These are phyloP conservation scores for Diaporthe sp. DNA, from an alignment of 2,329 filamentous ascomycete genomes.

Conservation along the genomic window DNA sequence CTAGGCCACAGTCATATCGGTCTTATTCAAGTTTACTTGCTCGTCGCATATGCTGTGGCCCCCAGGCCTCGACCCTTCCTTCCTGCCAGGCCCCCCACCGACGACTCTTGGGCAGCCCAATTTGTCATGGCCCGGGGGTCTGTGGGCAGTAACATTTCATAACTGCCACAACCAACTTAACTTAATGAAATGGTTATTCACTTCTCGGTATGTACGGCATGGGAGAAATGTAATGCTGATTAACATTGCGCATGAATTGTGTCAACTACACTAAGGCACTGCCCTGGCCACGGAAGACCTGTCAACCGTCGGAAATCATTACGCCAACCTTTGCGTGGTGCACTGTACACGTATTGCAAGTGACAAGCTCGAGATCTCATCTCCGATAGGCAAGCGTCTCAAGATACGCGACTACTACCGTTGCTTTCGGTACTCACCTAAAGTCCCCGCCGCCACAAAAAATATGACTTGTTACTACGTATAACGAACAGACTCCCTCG, in stretches of 20 bases:
- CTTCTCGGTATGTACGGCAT: neutral
- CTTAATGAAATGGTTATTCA: neutral
- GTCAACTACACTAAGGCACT: neutral
- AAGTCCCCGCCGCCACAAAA: neutral
- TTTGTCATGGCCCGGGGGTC: neutral
- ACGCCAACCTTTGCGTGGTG: neutral
- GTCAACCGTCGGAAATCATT: neutral
- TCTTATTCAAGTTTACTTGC: slow-evolving; percentile 3
- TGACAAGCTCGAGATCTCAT: slow-evolving; percentile 24
- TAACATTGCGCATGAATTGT: neutral
- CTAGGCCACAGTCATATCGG: neutral
- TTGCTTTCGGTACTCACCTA: slow-evolving; percentile 4
- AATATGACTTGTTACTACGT: neutral
- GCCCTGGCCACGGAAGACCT: neutral
- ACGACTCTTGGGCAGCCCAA: neutral
- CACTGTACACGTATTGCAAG: neutral
- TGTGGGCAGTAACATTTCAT: neutral
- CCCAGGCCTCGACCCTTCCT: neutral
- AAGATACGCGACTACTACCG: slow-evolving; percentile 24
- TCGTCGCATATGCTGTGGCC: slow-evolving; percentile 4
- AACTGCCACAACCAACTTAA: neutral
- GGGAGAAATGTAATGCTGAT: neutral
- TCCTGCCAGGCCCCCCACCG: neutral
- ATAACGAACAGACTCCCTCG: neutral
- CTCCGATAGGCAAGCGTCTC: slow-evolving; percentile 13